Evolutionary conservation across 768 basidiomycete species (phyloP).

Genomic region (Boletales sp.): DNA sequence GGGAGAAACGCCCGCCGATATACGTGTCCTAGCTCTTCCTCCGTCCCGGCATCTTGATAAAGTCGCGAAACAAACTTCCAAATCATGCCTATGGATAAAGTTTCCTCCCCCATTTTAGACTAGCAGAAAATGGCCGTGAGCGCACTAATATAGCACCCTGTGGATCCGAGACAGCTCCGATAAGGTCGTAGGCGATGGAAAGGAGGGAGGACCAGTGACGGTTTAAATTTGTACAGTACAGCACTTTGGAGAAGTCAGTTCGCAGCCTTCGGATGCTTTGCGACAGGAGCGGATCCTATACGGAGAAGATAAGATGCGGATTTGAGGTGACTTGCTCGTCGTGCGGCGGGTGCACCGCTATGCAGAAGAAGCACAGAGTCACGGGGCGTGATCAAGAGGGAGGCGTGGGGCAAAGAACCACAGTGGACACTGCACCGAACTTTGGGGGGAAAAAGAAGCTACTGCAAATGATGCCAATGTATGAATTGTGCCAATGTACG

Average conservation of each 20-base stretch:
- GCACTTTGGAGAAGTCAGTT: not conserved
- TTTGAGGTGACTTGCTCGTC: not conserved
- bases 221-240: not conserved
- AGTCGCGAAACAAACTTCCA: conserved; percentile 8
- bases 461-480: not conserved
- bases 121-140: not conserved
- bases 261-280: conserved; percentile 10
- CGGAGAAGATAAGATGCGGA: conserved; percentile 8
- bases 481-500: conserved; percentile 3
- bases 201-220: not conserved
- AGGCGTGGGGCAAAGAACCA: conserved; percentile 1
- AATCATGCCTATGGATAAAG: not conserved
- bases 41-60: conserved; percentile 7
- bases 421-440: conserved; percentile 14
- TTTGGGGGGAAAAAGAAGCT: conserved; percentile 8
- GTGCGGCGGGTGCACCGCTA: not conserved
- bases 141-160: not conserved
- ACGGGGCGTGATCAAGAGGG: not conserved
- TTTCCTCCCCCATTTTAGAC: not conserved
- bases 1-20: not conserved
- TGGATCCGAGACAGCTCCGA: not conserved
- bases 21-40: not conserved
- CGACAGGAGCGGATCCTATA: conserved; percentile 3
- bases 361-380: conserved; percentile 1
- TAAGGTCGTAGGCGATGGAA: not conserved